Evolutionary conservation across 192 early-diverging fungal species (phyloP).

Genomic region (Physocladia obscura): DNA sequence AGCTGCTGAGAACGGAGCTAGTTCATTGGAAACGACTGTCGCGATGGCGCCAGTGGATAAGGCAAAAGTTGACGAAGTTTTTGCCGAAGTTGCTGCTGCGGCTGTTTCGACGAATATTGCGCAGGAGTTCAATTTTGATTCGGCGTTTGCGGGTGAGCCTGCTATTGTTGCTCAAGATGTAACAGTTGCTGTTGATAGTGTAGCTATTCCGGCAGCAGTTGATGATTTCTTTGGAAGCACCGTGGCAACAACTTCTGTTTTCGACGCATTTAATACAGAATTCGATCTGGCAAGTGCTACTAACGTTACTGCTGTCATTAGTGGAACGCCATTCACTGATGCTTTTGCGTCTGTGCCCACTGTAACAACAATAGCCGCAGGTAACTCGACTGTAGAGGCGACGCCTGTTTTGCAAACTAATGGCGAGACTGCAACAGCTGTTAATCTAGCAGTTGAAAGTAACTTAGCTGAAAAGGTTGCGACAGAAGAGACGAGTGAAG

Average conservation of each 20-base stretch:
- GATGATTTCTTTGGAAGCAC: neutral
- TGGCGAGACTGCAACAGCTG: neutral
- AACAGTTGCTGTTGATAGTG: neutral
- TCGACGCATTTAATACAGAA: conserved; percentile 8
- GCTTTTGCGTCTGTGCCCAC: neutral
- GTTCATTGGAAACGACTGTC: too few species aligned
- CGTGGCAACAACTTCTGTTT: neutral
- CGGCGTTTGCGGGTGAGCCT: neutral
- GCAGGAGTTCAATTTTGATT: neutral
- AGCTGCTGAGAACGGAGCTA: neutral
- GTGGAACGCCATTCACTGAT: neutral
- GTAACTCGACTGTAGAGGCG: neutral
- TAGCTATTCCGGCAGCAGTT: neutral
- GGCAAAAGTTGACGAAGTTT: neutral
- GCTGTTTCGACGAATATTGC: neutral
- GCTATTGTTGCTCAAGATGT: neutral
- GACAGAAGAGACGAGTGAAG: neutral
- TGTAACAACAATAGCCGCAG: neutral
- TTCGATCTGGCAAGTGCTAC: conserved; percentile 1
- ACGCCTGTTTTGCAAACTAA: neutral
- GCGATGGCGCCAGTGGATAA: too few species aligned
- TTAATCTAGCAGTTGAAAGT: neutral
- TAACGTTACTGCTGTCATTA: neutral
- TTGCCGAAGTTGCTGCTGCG: neutral
- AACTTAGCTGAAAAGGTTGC: neutral